These are phyloP conservation scores for Metroxylon sagu DNA, from an alignment of 176 grass and related monocot genomes.

Conservation along the genomic window DNA sequence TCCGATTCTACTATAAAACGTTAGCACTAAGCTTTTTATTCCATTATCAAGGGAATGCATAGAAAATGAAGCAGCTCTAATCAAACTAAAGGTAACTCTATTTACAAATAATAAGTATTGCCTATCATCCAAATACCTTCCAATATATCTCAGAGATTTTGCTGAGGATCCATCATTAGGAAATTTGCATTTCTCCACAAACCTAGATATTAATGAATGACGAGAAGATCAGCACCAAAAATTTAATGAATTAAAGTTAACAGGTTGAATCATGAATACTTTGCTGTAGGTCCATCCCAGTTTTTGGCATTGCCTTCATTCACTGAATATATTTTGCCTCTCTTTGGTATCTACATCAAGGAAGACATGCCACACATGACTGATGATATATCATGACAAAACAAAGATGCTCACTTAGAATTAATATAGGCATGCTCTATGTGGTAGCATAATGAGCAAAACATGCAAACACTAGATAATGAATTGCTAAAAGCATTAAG, in stretches of 20 bases:
- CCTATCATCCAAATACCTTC: conserved; percentile 38
- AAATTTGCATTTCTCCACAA: conserved; percentile 90
- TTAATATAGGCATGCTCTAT: not conserved
- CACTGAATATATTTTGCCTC: conserved; percentile 91
- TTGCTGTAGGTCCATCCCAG: conserved; percentile 79
- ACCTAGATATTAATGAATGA: conserved; percentile 36
- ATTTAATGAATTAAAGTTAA: not conserved
- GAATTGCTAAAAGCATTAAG: too few relatives aligned
- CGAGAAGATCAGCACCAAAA: conserved; percentile 17
- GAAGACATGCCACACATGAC: conserved; percentile 1
- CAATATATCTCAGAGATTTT: conserved; percentile 94
- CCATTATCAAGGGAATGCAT: not conserved
- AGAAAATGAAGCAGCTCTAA: not conserved
- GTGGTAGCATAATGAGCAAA: too few relatives aligned
- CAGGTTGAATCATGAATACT: conserved; percentile 28
- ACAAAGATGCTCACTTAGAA: not conserved
- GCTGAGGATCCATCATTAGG: conserved; percentile 65
- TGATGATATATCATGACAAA: too few relatives aligned
- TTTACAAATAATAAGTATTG: too few relatives aligned
- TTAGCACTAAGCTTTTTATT: too few relatives aligned
- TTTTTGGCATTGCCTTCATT: conserved; percentile 96
- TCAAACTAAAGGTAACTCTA: too few relatives aligned
- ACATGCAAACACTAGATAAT: too few relatives aligned
- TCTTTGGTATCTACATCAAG: conserved; percentile 61
- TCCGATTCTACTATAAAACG: too few relatives aligned